These are phyloP conservation scores for Suillus tomentosus DNA, from an alignment of 768 basidiomycete genomes.

Conservation along the genomic window DNA sequence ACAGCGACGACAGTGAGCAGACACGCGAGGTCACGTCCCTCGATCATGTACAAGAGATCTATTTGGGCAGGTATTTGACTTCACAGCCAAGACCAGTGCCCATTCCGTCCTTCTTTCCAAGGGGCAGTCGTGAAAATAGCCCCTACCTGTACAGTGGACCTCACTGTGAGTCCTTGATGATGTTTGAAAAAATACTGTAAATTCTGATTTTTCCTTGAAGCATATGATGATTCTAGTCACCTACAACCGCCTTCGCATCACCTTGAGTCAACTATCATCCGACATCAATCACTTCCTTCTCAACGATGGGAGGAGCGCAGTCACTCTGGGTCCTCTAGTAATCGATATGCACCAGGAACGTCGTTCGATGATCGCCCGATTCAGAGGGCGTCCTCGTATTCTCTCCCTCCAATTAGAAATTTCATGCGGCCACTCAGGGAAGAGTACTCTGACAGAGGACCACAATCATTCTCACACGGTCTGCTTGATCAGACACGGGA, in stretches of 20 bases:
- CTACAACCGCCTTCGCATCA: constrained; percentile 21
- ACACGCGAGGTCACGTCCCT: constrained; percentile 21
- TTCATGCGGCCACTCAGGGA: constrained; percentile 26
- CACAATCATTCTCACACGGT: constrained; percentile 31
- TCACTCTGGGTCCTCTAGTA: constrained; percentile 25
- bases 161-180: constrained; percentile 5
- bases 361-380: constrained; percentile 20
- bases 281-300: constrained; percentile 29
- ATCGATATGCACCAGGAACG: constrained; percentile 13
- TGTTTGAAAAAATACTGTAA: neutral
- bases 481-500: constrained; percentile 24
- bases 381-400: constrained; percentile 23
- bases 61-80: neutral
- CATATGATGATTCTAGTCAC: constrained; percentile 18
- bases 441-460: constrained; percentile 23
- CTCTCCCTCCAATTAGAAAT: constrained; percentile 29
- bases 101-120: constrained; percentile 11
- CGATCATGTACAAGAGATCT: constrained; percentile 25
- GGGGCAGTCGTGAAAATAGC: neutral
- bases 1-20: constrained; percentile 17
- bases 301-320: constrained; percentile 29
- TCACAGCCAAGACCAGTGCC: constrained; percentile 23
- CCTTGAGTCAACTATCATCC: constrained; percentile 23
- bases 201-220: constrained; percentile 7
- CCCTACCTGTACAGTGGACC: neutral